Evolutionary conservation across 2,329 filamentous ascomycete species (phyloP).

Genomic region (Macrophomina pseudophaseolina): DNA sequence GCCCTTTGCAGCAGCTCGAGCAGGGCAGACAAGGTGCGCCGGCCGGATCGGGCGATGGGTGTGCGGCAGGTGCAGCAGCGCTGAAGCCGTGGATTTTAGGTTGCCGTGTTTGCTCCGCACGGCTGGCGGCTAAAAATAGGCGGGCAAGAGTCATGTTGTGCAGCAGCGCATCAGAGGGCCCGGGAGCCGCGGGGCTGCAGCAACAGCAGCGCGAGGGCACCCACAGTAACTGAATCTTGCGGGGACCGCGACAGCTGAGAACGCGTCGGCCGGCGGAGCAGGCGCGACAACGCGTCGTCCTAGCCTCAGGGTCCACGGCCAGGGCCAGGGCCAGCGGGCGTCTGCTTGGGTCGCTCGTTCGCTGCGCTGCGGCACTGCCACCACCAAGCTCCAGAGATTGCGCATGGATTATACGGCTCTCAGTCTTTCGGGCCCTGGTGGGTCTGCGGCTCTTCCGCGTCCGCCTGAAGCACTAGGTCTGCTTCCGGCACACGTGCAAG

Average conservation of each 20-base stretch:
- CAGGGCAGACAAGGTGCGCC: neutral
- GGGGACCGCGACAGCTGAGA: neutral
- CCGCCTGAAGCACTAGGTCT: neutral
- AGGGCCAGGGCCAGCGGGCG: neutral
- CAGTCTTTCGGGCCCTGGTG: slow-evolving; percentile 18
- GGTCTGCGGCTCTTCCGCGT: slow-evolving; percentile 22
- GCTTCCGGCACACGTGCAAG: slow-evolving; percentile 11
- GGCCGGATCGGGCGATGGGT: slow-evolving; percentile 14
- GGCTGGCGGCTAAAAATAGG: slow-evolving; percentile 16
- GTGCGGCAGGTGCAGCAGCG: neutral
- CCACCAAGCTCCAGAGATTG: slow-evolving; percentile 6
- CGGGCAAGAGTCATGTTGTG: neutral
- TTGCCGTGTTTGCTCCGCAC: slow-evolving; percentile 21
- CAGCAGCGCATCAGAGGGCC: neutral
- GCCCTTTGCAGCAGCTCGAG: slow-evolving; percentile 16
- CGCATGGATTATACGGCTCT: slow-evolving; percentile 12
- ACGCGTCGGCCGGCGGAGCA: neutral
- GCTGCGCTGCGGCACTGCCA: slow-evolving; percentile 10
- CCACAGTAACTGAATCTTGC: no score
- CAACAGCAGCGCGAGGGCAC: no score
- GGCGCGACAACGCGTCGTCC: neutral
- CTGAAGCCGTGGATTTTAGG: slow-evolving; percentile 14
- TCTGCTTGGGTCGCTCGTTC: no score
- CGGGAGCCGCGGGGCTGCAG: slow-evolving; percentile 12
- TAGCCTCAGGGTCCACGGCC: neutral